These are phyloP conservation scores for Phaeosphaeriaceae sp. DNA, from an alignment of 2,329 filamentous ascomycete genomes.

Conservation along the genomic window DNA sequence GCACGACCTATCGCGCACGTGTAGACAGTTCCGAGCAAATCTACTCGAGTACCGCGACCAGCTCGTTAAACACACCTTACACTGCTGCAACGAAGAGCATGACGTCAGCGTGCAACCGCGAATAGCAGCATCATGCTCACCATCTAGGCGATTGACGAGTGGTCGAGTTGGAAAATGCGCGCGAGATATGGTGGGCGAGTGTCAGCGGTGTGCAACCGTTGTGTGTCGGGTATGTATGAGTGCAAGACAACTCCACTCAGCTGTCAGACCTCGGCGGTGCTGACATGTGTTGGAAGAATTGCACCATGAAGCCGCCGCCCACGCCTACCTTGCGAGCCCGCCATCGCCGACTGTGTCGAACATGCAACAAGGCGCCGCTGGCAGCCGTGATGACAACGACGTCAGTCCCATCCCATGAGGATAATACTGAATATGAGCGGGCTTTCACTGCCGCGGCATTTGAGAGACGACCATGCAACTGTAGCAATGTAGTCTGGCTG, in stretches of 20 bases:
- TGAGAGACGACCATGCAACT: constrained; percentile 64
- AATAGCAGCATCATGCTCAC: constrained; percentile 48
- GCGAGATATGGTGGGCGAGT: constrained; percentile 83
- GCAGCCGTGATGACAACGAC: constrained; percentile 52
- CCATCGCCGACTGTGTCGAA: constrained; percentile 79
- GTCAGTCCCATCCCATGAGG: constrained; percentile 22
- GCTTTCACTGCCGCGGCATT: constrained; percentile 57
- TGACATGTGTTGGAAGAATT: constrained; percentile 71
- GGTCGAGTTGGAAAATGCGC: constrained; percentile 82
- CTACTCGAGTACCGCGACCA: constrained; percentile 79
- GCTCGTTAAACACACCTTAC: constrained; percentile 76
- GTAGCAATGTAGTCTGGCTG: constrained; percentile 74
- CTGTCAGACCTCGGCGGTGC: constrained; percentile 1
- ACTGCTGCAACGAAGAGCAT: constrained; percentile 74
- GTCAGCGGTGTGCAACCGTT: constrained; percentile 75
- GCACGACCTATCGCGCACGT: constrained; percentile 81
- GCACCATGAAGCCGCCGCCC: constrained; percentile 81
- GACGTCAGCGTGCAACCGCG: constrained; percentile 58
- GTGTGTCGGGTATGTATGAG: constrained; percentile 77
- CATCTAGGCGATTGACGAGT: constrained; percentile 52
- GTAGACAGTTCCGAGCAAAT: constrained; percentile 77
- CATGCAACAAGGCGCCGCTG: constrained; percentile 76
- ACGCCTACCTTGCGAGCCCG: constrained; percentile 71
- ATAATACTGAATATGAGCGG: constrained; percentile 8
- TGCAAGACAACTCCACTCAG: neutral